Percentiles rank a stretch among this genome's conserved stretches.
These are phyloP conservation scores for Cryptococcus floricola DNA, from an alignment of 1,284 basidiomycete genomes.

Conservation along the genomic window DNA sequence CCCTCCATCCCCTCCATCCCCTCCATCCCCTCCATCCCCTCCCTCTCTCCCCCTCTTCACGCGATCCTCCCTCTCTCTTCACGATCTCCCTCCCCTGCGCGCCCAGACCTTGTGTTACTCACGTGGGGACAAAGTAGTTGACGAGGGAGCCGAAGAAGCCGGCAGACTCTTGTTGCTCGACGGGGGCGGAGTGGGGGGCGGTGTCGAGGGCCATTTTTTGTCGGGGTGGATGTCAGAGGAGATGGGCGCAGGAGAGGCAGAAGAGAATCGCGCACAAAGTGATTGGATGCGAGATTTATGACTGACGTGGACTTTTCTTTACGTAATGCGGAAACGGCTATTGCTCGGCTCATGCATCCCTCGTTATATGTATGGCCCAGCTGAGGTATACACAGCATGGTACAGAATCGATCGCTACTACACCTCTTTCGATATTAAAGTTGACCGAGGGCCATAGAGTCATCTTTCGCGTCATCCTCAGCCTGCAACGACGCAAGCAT, in stretches of 20 bases:
- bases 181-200: conserved; percentile 3
- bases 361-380: too few species aligned
- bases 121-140: conserved; percentile 2
- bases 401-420: too few species aligned
- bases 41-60: neutral
- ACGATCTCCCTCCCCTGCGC: neutral
- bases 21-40: too few species aligned
- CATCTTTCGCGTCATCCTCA: too few species aligned
- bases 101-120: neutral
- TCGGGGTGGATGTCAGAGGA: neutral
- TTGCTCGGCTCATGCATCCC: too few species aligned
- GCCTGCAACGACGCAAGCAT: too few species aligned
- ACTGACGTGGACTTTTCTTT: too few species aligned
- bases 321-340: too few species aligned
- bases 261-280: neutral
- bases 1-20: neutral
- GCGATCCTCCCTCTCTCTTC: neutral
- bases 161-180: conserved; percentile 12
- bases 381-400: too few species aligned
- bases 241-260: neutral
- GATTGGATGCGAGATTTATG: too few species aligned
- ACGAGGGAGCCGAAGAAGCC: conserved; percentile 17
- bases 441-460: too few species aligned
- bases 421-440: too few species aligned
- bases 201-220: conserved; percentile 14